Conservation (phyloP, 495 filamentous ascomycete species). For the Usnea hakonensis region DNA sequence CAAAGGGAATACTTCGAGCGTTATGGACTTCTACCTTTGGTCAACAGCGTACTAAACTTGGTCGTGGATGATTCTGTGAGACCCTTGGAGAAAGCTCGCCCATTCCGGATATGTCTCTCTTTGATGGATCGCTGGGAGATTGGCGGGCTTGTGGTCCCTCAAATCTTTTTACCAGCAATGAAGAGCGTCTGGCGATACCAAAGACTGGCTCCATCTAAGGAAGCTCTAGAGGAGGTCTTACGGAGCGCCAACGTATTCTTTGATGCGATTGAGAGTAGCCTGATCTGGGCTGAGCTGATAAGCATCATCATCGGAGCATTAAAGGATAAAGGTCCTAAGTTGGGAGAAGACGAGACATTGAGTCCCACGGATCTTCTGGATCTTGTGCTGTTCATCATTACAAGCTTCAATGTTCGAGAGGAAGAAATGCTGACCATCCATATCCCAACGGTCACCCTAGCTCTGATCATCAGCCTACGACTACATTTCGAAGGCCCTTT, state of each 20-base stretch:
- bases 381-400: slow-evolving; percentile 72
- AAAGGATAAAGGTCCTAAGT: slow-evolving; percentile 16
- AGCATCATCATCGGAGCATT: slow-evolving; percentile 52
- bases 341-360: not conserved
- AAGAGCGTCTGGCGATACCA: slow-evolving; percentile 68
- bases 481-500: not conserved
- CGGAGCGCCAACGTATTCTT: slow-evolving; percentile 93
- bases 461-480: slow-evolving; percentile 55
- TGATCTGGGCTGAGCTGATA: slow-evolving; percentile 82
- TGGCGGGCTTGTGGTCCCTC: slow-evolving; percentile 76
- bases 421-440: slow-evolving; percentile 91
- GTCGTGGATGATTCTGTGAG: slow-evolving; percentile 48
- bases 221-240: slow-evolving; percentile 76
- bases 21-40: slow-evolving; percentile 66
- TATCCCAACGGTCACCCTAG: slow-evolving; percentile 65
- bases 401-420: slow-evolving; percentile 86
- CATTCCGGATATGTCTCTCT: slow-evolving; percentile 85
- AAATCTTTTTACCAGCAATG: slow-evolving; percentile 81
- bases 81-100: slow-evolving; percentile 67
- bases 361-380: slow-evolving; percentile 41
- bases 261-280: slow-evolving; percentile 86
- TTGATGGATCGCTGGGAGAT: slow-evolving; percentile 98
- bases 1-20: slow-evolving; percentile 67
- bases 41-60: slow-evolving; percentile 67
- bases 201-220: slow-evolving; percentile 45